Base-by-base conservation (phyloP, 768 basidiomycete genomes). In the Lactarius vividus region DNA sequence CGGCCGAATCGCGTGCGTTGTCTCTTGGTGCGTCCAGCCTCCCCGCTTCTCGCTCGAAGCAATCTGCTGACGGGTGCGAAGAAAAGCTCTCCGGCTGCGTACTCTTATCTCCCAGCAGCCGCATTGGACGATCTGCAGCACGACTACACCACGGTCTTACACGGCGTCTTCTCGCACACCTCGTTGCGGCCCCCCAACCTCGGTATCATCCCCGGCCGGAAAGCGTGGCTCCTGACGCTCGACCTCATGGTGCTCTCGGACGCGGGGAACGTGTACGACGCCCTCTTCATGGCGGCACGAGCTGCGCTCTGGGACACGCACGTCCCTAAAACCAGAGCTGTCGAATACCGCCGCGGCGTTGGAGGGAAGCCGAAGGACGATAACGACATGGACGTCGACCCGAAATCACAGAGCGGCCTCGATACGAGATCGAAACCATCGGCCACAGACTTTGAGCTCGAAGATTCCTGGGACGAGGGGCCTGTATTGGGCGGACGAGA, bases 381-480 rank as follows among this genome's bases (percentile, higher is more conserved):
- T 13, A 79, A 77, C 16, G 79, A 82, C 56, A 87, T 87, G 85
- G 85, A 90, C 69, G 76, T 85, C 4, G 86, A 89, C 65, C 74
- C 79, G 39, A 77, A 76, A 33, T 54, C 46, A 18, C 59, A 68
- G 3, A 87, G 86, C 68, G 82, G 85, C 2, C 83, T 91, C 46
- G 85, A 86, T 69, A 88, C 86, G 18, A 79, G 85, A 44, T 75
- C 81, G 39, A 75, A 79, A 42, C 74, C 73, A 28, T 75, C 75
- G 10, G 89, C 86, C 13, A 84, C 85, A 10, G 94, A 96, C 74
- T 95, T 95, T 70, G 94, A 96, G 76, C 81, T 95, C 26, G 82
- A 86, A 13, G 93, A 96, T 74, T 91, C 88, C 67, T 93, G 91
- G 91, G 92, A 92, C 71, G 91, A 92, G 68, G 94, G 94, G 0